Percentiles rank a stretch among this genome's conserved stretches.
These are phyloP conservation scores for Verticillium isaacii DNA, from an alignment of 2,329 filamentous ascomycete species.

Conservation along the genomic window DNA sequence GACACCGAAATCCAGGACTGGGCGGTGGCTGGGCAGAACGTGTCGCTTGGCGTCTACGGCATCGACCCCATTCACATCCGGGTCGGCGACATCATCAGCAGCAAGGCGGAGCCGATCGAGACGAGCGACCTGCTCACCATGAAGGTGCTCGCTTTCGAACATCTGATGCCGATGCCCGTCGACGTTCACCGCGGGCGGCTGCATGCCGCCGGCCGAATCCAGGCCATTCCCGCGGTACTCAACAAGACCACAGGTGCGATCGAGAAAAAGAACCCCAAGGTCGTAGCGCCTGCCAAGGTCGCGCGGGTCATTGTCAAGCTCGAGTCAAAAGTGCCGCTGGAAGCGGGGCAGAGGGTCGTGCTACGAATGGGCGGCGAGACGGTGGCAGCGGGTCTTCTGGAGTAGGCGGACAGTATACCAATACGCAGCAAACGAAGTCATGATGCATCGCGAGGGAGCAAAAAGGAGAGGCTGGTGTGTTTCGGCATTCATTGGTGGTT, in stretches of 20 bases:
- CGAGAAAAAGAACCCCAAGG: constrained; percentile 76
- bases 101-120: constrained; percentile 59
- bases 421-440: not conserved
- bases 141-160: constrained; percentile 85
- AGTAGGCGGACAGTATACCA: constrained; percentile 38
- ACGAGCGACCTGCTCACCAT: constrained; percentile 71
- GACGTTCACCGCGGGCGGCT: constrained; percentile 85
- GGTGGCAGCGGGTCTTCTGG: constrained; percentile 80
- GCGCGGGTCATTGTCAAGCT: constrained; percentile 75
- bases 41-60: constrained; percentile 75
- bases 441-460: not conserved
- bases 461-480: not conserved
- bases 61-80: constrained; percentile 81
- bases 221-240: constrained; percentile 64
- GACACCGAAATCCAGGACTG: constrained; percentile 72
- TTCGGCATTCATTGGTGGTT: not conserved
- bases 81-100: constrained; percentile 83
- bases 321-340: constrained; percentile 70
- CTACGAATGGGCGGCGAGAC: constrained; percentile 77
- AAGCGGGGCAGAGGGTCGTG: constrained; percentile 75
- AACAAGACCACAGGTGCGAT: constrained; percentile 75
- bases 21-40: constrained; percentile 89
- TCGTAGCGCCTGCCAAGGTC: constrained; percentile 74
- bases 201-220: constrained; percentile 71
- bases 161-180: constrained; percentile 81